phyloP scores from a whole-genome alignment of 2,329 filamentous ascomycete genomes.

The Diaporthe citri region DNA sequence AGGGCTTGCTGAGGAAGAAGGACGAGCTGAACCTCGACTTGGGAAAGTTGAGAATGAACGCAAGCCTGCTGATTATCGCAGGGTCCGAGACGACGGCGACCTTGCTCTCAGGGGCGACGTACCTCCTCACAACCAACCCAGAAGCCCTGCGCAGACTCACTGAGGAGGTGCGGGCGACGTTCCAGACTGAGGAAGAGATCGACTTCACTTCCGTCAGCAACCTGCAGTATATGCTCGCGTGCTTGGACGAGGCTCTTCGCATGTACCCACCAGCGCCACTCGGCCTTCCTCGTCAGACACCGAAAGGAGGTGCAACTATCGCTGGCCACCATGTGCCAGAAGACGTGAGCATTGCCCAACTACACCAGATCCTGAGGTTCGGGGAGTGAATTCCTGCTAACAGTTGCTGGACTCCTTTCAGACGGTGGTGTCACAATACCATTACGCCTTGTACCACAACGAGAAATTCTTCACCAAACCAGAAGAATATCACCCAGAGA shows the following conservation, averaged over 20 bases:
- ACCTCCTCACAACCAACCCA: conserved; percentile 44
- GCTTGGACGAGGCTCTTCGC: conserved; percentile 53
- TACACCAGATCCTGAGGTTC: neutral
- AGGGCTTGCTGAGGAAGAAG: conserved; percentile 35
- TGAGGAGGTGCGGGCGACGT: conserved; percentile 52
- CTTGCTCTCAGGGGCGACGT: conserved; percentile 38
- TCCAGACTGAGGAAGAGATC: conserved; percentile 51
- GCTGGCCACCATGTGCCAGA: conserved; percentile 36
- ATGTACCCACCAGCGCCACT: conserved; percentile 50
- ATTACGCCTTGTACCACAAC: conserved; percentile 48
- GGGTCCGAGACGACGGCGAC: conserved; percentile 42
- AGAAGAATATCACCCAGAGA: conserved; percentile 51
- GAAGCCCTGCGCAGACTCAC: conserved; percentile 46
- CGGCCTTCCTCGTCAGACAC: conserved; percentile 34
- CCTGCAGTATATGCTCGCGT: conserved; percentile 52
- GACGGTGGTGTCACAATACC: conserved; percentile 49
- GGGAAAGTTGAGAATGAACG: neutral
- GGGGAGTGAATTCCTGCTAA: neutral
- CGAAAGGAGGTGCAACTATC: conserved; percentile 35
- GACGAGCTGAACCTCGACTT: conserved; percentile 9
- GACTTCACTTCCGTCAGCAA: conserved; percentile 44
- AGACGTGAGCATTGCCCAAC: conserved; percentile 18
- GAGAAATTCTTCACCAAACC: conserved; percentile 50
- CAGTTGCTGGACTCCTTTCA: conserved; percentile 33
- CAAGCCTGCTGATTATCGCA: conserved; percentile 29